Evolutionary conservation across 2,329 filamentous ascomycete genomes (phyloP).

Genomic region (Fusarium setosum): DNA sequence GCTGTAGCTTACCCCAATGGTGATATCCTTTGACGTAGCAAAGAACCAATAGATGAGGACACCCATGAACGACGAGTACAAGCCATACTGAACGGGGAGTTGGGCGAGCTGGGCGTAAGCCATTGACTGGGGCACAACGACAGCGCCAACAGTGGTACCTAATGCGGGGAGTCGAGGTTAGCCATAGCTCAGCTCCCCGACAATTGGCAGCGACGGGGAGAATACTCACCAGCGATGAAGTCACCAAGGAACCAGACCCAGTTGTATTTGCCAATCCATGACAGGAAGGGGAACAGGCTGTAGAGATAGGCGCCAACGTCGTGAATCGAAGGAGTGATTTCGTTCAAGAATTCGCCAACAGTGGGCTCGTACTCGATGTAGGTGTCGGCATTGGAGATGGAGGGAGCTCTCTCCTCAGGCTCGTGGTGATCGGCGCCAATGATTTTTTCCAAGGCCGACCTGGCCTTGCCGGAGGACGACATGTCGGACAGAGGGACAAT

Average conservation of each 20-base stretch:
- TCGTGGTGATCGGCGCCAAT: slow-evolving; percentile 48
- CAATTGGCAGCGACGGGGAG: not conserved
- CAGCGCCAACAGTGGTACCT: slow-evolving; percentile 61
- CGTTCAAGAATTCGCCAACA: slow-evolving; percentile 53
- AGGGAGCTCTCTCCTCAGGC: slow-evolving; percentile 48
- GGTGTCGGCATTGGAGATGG: slow-evolving; percentile 50
- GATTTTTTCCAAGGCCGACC: slow-evolving; percentile 45
- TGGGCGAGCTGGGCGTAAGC: slow-evolving; percentile 62
- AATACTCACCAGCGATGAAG: slow-evolving; percentile 54
- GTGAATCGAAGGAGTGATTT: slow-evolving; percentile 49
- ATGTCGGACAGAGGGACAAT: slow-evolving; percentile 11
- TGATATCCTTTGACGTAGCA: slow-evolving; percentile 92
- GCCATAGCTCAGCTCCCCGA: slow-evolving; percentile 14
- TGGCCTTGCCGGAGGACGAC: slow-evolving; percentile 39
- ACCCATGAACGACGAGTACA: slow-evolving; percentile 90
- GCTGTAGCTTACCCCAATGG: slow-evolving; percentile 75
- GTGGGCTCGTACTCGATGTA: slow-evolving; percentile 57
- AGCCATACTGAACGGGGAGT: slow-evolving; percentile 60
- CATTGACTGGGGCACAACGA: slow-evolving; percentile 67
- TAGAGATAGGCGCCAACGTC: slow-evolving; percentile 50
- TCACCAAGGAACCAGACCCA: slow-evolving; percentile 59
- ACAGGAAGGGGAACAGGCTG: slow-evolving; percentile 60
- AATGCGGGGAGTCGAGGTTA: slow-evolving; percentile 31
- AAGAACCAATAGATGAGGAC: slow-evolving; percentile 98
- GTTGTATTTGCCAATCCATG: slow-evolving; percentile 64